Evolutionary conservation across 345 rosid genomes (phyloP), one percentile per base, ranked within the genome.

Genomic region (Arabis alpina): DNA sequence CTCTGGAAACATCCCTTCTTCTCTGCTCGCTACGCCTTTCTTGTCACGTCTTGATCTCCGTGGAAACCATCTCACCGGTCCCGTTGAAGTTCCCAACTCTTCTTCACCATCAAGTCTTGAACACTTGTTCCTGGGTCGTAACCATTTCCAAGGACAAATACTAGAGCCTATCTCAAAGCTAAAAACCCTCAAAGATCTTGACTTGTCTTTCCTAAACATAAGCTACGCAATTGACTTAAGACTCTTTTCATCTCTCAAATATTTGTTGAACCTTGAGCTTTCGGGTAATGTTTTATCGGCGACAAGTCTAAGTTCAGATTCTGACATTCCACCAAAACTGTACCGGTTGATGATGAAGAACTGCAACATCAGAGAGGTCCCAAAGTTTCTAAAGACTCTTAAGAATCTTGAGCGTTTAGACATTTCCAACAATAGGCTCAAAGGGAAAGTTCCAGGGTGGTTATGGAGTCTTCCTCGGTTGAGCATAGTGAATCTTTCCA

Each of bases 361-460:
- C 13, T 66, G 71, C 51, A 28, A 12, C 61, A 66, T 66, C 61
- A 42, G 11, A 1, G 19, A 66, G 51, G 53, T 66, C 28, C 70
- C 70, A n/a, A 48, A 9, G 23, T 19, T 37, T n/a, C 4, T 64
- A 4, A 51, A 64, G 27, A 64, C 49, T 10, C 10, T 64, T 2
- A 48, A 37, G 49, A 51, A 64, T 2, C 10, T 64, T 1, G 48
- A 5, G 25, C 25, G 39, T 37, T 5, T 64, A 64, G 70, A 64
- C 58, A 10, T 64, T 23, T 51, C 70, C 39, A 28, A n/a, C 39
- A 64, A 51, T 39, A 53, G 6, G 27, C 51, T 64, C 25, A 51
- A 51, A 64, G 70, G 70, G 59, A 51, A n/a, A 24, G 37, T 64
- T n/a, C 70, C 70, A 2, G 39, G 39, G 27, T 64, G 70, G 59